Percentiles rank a stretch among this genome's conserved stretches.
phyloP scores from a whole-genome alignment of 805 yeast genomes.

The Starmerella apis region DNA sequence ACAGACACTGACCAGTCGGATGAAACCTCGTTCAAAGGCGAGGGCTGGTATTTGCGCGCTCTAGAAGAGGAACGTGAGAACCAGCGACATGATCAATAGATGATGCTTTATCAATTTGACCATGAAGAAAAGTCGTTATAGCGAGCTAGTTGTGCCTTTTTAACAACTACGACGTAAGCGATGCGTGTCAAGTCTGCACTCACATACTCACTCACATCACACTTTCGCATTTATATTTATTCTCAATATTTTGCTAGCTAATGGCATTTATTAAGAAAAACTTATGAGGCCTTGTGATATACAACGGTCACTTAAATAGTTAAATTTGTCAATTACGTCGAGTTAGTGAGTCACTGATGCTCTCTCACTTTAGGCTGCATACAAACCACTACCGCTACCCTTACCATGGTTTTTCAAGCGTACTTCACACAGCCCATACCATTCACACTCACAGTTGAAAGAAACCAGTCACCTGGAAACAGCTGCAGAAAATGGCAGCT shows the following conservation, averaged over 20 bases:
- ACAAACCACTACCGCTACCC: background rate
- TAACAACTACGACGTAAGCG: too few relatives aligned
- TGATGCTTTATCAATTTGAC: background rate
- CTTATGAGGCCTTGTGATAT: too few relatives aligned
- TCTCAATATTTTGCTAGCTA: too few relatives aligned
- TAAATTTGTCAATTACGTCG: too few relatives aligned
- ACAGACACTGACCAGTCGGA: background rate
- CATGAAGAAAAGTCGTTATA: background rate
- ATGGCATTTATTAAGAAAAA: too few relatives aligned
- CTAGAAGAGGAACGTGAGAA: background rate
- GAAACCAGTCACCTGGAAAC: background rate
- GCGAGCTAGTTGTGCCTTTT: background rate
- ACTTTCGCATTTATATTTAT: too few relatives aligned
- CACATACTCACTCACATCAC: too few relatives aligned
- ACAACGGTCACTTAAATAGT: too few relatives aligned
- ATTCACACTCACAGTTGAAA: background rate
- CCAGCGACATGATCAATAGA: background rate
- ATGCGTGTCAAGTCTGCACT: too few relatives aligned
- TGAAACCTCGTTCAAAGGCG: background rate
- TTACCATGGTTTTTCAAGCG: slow-evolving; percentile 1
- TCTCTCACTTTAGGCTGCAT: background rate
- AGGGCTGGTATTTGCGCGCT: slow-evolving; percentile 1
- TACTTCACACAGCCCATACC: background rate
- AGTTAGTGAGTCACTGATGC: too few relatives aligned
- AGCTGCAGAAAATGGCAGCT: slow-evolving; percentile 7